phyloP scores from a whole-genome alignment of 108 stramenopile genomes.

The Fragilaria crotonensis region DNA sequence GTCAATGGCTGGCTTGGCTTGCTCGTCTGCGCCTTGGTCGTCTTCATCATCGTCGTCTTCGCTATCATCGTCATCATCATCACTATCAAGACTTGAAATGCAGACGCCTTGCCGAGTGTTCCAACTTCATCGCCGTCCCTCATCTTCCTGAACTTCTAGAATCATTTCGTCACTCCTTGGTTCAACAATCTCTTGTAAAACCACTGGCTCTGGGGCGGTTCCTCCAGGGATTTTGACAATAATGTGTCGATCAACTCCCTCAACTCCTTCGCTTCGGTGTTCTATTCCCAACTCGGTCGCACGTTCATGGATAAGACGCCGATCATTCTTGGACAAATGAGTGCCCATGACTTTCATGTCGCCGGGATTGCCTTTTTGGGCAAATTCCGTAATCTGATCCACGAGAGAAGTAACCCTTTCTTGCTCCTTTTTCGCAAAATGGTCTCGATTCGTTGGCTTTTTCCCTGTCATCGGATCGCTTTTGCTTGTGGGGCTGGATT shows the following conservation, averaged over 20 bases:
- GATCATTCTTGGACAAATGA: constrained; percentile 40
- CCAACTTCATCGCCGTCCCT: constrained; percentile 3
- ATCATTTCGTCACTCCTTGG: not conserved
- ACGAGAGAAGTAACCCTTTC: constrained; percentile 29
- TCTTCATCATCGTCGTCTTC: constrained; percentile 8
- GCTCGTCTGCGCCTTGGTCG: not conserved
- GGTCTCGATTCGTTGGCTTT: not conserved
- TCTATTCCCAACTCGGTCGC: constrained; percentile 50
- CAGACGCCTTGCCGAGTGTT: constrained; percentile 25
- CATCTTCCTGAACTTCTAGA: constrained; percentile 2
- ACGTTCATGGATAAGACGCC: constrained; percentile 47
- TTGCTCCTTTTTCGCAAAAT: constrained; percentile 16
- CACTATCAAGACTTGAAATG: constrained; percentile 15
- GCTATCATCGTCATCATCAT: constrained; percentile 14
- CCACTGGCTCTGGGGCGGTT: not conserved
- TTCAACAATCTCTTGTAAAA: constrained; percentile 10
- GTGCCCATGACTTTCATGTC: constrained; percentile 37
- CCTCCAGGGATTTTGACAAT: constrained; percentile 21
- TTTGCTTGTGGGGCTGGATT: not conserved
- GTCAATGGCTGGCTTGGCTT: not conserved
- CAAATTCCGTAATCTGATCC: constrained; percentile 40
- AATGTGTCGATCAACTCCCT: constrained; percentile 35
- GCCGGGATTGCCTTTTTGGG: constrained; percentile 27
- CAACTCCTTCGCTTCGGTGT: constrained; percentile 36
- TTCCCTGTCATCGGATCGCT: not conserved